Evolutionary conservation across 805 yeast genomes (phyloP).

Genomic region (Hanseniaspora taiwanica): DNA sequence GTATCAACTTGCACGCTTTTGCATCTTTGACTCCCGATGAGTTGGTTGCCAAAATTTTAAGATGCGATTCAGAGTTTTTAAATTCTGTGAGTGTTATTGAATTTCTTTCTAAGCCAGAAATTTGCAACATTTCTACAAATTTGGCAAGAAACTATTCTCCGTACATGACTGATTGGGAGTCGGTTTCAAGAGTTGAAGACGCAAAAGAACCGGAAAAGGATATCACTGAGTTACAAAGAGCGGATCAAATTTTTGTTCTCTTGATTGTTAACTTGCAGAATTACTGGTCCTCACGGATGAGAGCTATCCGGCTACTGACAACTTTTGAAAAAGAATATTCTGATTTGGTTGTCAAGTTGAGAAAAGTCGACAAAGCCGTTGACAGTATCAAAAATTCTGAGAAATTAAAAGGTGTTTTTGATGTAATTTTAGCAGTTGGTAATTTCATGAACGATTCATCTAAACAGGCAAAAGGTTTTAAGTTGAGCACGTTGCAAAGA

Average conservation of each 20-base stretch:
- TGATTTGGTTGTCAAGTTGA: slow-evolving; percentile 54
- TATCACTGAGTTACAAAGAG: slow-evolving; percentile 65
- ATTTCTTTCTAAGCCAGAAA: slow-evolving; percentile 62
- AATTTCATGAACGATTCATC: slow-evolving; percentile 92
- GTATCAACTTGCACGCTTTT: slow-evolving; percentile 79
- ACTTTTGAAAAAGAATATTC: slow-evolving; percentile 67
- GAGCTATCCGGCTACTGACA: slow-evolving; percentile 61
- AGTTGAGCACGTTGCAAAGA: slow-evolving; percentile 77
- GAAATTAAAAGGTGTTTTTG: slow-evolving; percentile 58
- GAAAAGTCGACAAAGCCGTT: slow-evolving; percentile 61
- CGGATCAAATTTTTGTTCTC: slow-evolving; percentile 76
- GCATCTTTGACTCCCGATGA: slow-evolving; percentile 47
- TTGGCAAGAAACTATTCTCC: slow-evolving; percentile 66
- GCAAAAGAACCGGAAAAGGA: slow-evolving; percentile 48
- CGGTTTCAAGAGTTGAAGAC: slow-evolving; percentile 26
- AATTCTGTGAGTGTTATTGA: slow-evolving; percentile 66
- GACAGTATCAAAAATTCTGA: slow-evolving; percentile 51
- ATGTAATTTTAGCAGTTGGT: slow-evolving; percentile 81
- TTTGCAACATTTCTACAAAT: slow-evolving; percentile 62
- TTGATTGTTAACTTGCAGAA: slow-evolving; percentile 70
- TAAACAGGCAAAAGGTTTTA: slow-evolving; percentile 89
- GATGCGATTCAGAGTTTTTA: slow-evolving; percentile 62
- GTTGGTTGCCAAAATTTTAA: slow-evolving; percentile 55
- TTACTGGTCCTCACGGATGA: slow-evolving; percentile 86
- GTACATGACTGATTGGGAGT: slow-evolving; percentile 60